phyloP scores from a whole-genome alignment of 108 stramenopile genomes.

The Pseudonitzschia pungens region DNA sequence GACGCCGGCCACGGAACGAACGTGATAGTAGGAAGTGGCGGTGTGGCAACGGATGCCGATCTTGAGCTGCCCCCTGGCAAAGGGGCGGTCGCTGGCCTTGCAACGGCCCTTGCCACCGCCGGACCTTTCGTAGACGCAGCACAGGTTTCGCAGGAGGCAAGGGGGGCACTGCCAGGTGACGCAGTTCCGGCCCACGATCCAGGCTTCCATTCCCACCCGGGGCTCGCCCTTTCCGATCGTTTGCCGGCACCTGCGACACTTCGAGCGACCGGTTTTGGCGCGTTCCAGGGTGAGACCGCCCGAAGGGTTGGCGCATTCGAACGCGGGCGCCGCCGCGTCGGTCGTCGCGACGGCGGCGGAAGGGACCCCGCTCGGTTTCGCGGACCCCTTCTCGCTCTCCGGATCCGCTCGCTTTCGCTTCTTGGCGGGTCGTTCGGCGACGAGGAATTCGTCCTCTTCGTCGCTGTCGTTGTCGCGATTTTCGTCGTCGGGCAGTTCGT shows the following conservation, averaged over 20 bases:
- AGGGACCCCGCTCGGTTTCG: neutral
- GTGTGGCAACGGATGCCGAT: conserved; percentile 10
- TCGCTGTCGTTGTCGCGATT: neutral
- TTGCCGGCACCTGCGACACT: neutral
- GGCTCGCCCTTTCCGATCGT: conserved; percentile 4
- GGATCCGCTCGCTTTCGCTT: neutral
- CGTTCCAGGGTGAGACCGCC: conserved; percentile 2
- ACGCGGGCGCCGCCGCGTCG: neutral
- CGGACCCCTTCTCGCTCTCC: neutral
- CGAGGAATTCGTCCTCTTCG: neutral
- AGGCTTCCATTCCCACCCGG: conserved; percentile 7
- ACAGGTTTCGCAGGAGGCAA: neutral
- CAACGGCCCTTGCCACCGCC: neutral
- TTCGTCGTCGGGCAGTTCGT: neutral
- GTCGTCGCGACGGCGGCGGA: neutral
- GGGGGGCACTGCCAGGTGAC: conserved; percentile 3
- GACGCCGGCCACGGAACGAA: neutral
- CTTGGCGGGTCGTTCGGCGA: neutral
- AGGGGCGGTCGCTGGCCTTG: neutral
- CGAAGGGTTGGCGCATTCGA: neutral
- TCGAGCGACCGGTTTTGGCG: conserved; percentile 9
- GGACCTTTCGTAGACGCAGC: neutral
- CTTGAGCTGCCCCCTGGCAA: conserved; percentile 4
- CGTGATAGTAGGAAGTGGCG: conserved; percentile 6
- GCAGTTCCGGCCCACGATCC: conserved; percentile 10